Percentiles rank a stretch among this genome's conserved stretches.
Conservation (phyloP, 2,329 filamentous ascomycete genomes). For the Sporothrix pseudoabietina region DNA sequence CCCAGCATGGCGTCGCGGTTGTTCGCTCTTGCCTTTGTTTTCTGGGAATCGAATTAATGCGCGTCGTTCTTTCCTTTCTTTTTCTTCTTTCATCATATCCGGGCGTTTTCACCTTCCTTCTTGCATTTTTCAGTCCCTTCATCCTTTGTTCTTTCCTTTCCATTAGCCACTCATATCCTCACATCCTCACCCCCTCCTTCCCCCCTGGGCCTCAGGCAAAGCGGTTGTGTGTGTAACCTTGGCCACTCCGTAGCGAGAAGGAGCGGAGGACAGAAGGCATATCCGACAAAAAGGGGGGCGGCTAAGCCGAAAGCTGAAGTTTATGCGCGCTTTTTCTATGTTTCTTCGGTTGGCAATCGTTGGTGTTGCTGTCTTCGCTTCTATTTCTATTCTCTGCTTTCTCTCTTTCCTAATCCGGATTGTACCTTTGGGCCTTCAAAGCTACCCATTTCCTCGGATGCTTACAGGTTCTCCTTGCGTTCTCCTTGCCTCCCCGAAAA, state of each 20-base stretch:
- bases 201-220: not conserved
- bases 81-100: not conserved
- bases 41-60: not conserved
- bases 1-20: not conserved
- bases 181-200: not conserved
- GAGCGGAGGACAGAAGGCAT: slow-evolving; percentile 16
- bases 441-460: not conserved
- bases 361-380: not conserved
- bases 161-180: not conserved
- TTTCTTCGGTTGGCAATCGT: not conserved
- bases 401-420: slow-evolving; percentile 20
- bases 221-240: slow-evolving; percentile 6
- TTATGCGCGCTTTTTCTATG: not conserved
- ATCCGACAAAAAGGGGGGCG: not conserved
- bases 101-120: not conserved
- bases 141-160: not conserved
- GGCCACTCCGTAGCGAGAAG: slow-evolving; percentile 12
- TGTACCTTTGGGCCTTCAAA: not conserved
- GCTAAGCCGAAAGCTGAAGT: slow-evolving; percentile 12
- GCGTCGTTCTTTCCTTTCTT: slow-evolving; percentile 4
- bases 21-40: not conserved
- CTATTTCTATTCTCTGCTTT: not conserved
- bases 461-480: not conserved
- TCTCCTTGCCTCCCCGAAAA: not conserved
- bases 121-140: not conserved